These are phyloP conservation scores for Neobulgaria alba DNA, from an alignment of 2,329 filamentous ascomycete genomes.

Conservation along the genomic window DNA sequence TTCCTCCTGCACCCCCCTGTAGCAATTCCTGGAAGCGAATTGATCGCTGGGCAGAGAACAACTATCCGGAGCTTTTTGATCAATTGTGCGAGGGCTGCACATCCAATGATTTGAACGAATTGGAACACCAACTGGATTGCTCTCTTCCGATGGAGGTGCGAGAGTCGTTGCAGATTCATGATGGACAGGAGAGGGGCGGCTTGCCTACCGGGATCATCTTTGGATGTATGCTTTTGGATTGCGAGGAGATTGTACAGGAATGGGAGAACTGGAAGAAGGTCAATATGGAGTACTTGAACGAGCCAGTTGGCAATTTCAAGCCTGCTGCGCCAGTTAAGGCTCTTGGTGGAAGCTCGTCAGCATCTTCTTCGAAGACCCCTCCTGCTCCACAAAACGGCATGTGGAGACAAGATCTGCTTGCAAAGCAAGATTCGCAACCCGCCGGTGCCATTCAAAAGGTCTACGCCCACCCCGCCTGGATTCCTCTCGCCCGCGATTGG, in stretches of 20 bases:
- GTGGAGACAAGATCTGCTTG: conserved; percentile 79
- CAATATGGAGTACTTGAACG: conserved; percentile 71
- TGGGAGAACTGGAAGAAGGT: conserved; percentile 96
- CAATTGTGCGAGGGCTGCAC: conserved; percentile 90
- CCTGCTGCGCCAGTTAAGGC: conserved; percentile 63
- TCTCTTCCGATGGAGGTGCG: conserved; percentile 88
- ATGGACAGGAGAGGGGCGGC: conserved; percentile 94
- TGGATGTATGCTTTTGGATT: conserved; percentile 89
- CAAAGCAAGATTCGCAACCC: conserved; percentile 82
- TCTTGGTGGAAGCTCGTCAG: conserved; percentile 55
- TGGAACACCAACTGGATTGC: conserved; percentile 93
- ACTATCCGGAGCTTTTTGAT: conserved; percentile 90
- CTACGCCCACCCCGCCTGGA: conserved; percentile 92
- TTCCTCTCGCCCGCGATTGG: conserved; percentile 93
- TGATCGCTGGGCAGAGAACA: conserved; percentile 85
- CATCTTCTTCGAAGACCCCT: conserved; percentile 56
- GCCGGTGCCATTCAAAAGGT: conserved; percentile 80
- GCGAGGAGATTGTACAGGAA: conserved; percentile 95
- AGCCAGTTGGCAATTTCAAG: conserved; percentile 43
- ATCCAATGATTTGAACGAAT: conserved; percentile 88
- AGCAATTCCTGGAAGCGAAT: conserved; percentile 90
- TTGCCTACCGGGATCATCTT: conserved; percentile 89
- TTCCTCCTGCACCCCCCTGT: conserved; percentile 82
- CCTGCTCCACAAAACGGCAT: conserved; percentile 46
- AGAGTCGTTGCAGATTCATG: conserved; percentile 83